Percentiles rank a stretch among this genome's conserved stretches.
Conservation (phyloP, 495 filamentous ascomycete genomes). For the Aspergillus hancockii region DNA sequence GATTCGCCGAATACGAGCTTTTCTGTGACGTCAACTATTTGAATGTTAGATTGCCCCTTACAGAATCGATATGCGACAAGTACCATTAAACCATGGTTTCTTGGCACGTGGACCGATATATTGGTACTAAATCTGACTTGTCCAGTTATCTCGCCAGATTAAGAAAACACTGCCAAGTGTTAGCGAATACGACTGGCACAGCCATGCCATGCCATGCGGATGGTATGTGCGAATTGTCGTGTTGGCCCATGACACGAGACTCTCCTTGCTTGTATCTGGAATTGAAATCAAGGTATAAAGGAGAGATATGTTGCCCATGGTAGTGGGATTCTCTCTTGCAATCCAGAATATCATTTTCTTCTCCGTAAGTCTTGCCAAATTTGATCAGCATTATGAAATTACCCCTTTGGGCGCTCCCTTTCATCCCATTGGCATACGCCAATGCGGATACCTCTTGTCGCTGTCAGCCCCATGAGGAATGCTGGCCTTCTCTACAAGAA, state of each 20-base stretch:
- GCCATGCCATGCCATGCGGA: background rate
- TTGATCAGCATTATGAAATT: background rate
- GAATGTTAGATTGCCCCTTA: too few relatives aligned
- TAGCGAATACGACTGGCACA: background rate
- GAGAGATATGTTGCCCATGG: too few relatives aligned
- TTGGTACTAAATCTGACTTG: background rate
- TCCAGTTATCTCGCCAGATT: background rate
- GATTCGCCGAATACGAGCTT: constrained; percentile 1
- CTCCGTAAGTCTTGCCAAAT: background rate
- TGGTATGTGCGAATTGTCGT: background rate
- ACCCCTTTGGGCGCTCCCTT: background rate
- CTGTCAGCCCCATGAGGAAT: constrained; percentile 26
- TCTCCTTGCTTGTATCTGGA: background rate
- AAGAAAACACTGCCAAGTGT: background rate
- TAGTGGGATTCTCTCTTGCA: too few relatives aligned
- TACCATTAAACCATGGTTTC: background rate
- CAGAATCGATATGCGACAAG: background rate
- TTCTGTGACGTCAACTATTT: background rate
- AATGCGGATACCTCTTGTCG: constrained; percentile 18
- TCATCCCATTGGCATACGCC: background rate
- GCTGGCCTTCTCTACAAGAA: constrained; percentile 42
- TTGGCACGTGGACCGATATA: background rate
- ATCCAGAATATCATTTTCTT: background rate
- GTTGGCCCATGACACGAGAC: background rate
- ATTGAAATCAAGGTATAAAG: too few relatives aligned